Conservation (phyloP, 1,284 basidiomycete species). For the Pisolithus thermaeus region DNA sequence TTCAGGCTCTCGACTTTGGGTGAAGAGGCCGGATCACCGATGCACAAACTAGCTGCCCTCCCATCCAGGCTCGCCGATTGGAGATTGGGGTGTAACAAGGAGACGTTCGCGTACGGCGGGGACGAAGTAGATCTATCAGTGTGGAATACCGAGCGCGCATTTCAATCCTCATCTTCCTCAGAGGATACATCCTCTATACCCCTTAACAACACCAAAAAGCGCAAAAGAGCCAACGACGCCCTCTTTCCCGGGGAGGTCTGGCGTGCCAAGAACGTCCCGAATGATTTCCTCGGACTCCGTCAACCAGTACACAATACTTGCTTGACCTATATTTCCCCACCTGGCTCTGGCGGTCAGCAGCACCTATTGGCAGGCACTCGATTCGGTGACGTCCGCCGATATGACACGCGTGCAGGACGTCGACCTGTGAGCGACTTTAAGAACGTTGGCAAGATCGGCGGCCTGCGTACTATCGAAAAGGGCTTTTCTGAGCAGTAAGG, state of each 20-base stretch:
- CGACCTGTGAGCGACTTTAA: conserved; percentile 69
- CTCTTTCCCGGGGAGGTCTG: conserved; percentile 70
- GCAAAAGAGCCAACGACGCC: conserved; percentile 54
- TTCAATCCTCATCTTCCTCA: conserved; percentile 29
- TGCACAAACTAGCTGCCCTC: conserved; percentile 35
- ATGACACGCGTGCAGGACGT: conserved; percentile 72
- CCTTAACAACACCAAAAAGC: conserved; percentile 44
- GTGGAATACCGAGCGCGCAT: conserved; percentile 73
- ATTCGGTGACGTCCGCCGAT: conserved; percentile 70
- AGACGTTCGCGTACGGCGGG: conserved; percentile 75
- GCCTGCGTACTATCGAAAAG: conserved; percentile 55
- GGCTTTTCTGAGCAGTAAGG: conserved; percentile 68
- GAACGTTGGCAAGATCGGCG: conserved; percentile 57
- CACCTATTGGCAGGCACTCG: conserved; percentile 73
- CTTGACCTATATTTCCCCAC: conserved; percentile 48
- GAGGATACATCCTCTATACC: conserved; percentile 11
- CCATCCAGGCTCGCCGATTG: conserved; percentile 63
- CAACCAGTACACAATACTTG: conserved; percentile 78
- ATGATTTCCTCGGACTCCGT: conserved; percentile 73
- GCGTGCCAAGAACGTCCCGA: conserved; percentile 78
- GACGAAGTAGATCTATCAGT: conserved; percentile 85
- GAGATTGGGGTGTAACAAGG: conserved; percentile 49
- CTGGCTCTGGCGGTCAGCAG: conserved; percentile 34
- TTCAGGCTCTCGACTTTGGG: conserved; percentile 42
- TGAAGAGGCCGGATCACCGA: conserved; percentile 21